Evolutionary conservation across 345 rosid species (phyloP), one percentile per base, ranked within the genome.

Genomic region (Mercurialis annua): DNA sequence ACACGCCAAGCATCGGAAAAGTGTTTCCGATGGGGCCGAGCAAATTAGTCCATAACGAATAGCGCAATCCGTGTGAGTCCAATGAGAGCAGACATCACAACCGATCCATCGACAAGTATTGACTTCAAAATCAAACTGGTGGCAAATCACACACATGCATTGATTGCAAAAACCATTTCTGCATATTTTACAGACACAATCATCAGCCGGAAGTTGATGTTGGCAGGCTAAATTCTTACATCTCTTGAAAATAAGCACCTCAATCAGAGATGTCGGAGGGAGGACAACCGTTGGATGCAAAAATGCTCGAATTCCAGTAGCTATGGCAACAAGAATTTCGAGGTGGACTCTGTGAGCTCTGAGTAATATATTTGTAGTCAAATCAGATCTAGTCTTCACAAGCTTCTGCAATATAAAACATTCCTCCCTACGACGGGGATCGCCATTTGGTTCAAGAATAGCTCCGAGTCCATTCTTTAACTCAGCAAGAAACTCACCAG

Each of bases 61-160:
- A 4, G 99, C 99, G 77, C 99, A 94, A 72, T 91, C 99, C 1
- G 96, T 88, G 80, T 94, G 98, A 62, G 98, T 91, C 98, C 99
- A 94, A 54, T 94, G 99, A 64, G 96, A 89, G 67, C 97, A 94
- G 73, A 94, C 70, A 38, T 91, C 99, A 1, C 99, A 94, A n/a
- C 99, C 98, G 24, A 94, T 81, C 99, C 99, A 94, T 66, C 98
- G 96, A 74, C 97, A 91, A 5, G 99, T 89, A 74, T 94, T 91
- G 65, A 89, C 96, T 51, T 87, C 95, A 80, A 94, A 91, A 77
- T 94, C 98, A 48, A 94, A 94, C 86, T 91, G 91, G 84, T 80
- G 86, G 77, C 99, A 91, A 70, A 94, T 89, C 57, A 91, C 95
- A 71, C 99, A 91, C 98, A 89, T 91, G 85, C 99, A 94, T 46